Evolutionary conservation across 2,329 filamentous ascomycete genomes (phyloP).

Genomic region (Amylocarpus encephaloides): DNA sequence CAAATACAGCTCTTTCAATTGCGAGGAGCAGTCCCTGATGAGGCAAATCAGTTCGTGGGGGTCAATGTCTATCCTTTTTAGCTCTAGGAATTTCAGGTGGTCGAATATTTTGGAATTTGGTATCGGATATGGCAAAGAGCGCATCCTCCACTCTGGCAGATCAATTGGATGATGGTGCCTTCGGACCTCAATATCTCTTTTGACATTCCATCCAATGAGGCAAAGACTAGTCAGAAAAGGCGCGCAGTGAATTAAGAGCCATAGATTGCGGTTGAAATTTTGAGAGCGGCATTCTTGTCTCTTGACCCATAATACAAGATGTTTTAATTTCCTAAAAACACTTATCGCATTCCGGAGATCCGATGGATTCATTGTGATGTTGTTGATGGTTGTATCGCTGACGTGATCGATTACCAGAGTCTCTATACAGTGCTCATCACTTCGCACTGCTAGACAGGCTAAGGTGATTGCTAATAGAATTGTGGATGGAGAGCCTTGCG

Average conservation of each 20-base stretch:
- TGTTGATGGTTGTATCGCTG: slow-evolving; percentile 41
- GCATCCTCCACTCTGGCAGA: slow-evolving; percentile 25
- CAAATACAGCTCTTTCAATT: slow-evolving; percentile 30
- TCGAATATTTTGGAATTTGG: slow-evolving; percentile 9
- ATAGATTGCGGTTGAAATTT: slow-evolving; percentile 41
- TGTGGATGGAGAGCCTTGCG: slow-evolving; percentile 41
- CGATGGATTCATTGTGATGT: slow-evolving; percentile 45
- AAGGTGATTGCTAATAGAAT: slow-evolving; percentile 48
- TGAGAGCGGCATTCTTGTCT: slow-evolving; percentile 36
- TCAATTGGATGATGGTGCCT: slow-evolving; percentile 16
- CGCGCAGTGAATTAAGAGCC: slow-evolving; percentile 44
- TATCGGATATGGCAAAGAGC: slow-evolving; percentile 25
- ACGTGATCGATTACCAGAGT: slow-evolving; percentile 46
- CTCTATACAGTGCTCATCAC: slow-evolving; percentile 40
- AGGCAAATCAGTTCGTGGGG: slow-evolving; percentile 22
- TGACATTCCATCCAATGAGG: slow-evolving; percentile 37
- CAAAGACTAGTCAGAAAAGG: slow-evolving; percentile 41
- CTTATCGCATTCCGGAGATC: slow-evolving; percentile 44
- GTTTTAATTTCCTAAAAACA: slow-evolving; percentile 37
- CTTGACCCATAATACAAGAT: slow-evolving; percentile 42
- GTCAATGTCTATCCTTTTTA: slow-evolving; percentile 30
- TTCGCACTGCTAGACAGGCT: slow-evolving; percentile 40
- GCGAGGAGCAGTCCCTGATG: slow-evolving; percentile 22
- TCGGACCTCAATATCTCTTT: slow-evolving; percentile 20
- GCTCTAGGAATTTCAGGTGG: slow-evolving; percentile 26